Conservation (phyloP, 176 grass and related monocot genomes). For the Carex myosuroides region DNA sequence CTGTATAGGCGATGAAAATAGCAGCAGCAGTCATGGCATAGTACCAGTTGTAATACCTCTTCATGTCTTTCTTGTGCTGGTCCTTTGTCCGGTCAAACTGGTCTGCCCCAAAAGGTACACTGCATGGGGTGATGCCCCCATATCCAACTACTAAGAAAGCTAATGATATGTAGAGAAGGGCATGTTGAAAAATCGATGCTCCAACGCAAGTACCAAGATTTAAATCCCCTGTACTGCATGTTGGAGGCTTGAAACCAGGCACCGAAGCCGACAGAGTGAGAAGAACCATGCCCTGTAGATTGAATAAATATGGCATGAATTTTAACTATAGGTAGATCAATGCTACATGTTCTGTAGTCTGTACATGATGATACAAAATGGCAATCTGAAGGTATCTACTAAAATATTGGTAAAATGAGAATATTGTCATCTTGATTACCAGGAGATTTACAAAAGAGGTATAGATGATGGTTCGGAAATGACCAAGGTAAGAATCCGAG, state of each 20-base stretch:
- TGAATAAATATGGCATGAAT: not conserved
- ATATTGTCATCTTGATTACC: not conserved
- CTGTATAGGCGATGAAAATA: slow-evolving; percentile 33
- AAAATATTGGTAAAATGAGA: not conserved
- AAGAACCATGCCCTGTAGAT: slow-evolving; percentile 22
- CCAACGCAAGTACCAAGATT: slow-evolving; percentile 2
- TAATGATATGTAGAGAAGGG: slow-evolving; percentile 44
- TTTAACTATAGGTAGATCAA: not conserved
- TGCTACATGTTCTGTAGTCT: not conserved
- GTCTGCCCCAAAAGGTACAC: slow-evolving; percentile 51
- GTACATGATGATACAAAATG: not conserved
- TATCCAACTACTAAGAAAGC: slow-evolving; percentile 38
- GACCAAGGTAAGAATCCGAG: slow-evolving; percentile 21
- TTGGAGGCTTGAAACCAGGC: slow-evolving; percentile 11
- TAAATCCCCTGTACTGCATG: not conserved
- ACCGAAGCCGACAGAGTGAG: slow-evolving; percentile 2
- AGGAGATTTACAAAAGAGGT: slow-evolving; percentile 11
- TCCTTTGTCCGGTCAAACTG: slow-evolving; percentile 43
- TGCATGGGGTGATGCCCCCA: slow-evolving; percentile 45
- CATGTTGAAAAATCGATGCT: slow-evolving; percentile 39
- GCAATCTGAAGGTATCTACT: not conserved
- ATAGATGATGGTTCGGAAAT: slow-evolving; percentile 8
- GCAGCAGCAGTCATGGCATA: slow-evolving; percentile 42
- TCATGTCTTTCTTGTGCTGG: slow-evolving; percentile 27
- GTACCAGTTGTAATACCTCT: slow-evolving; percentile 58